These are phyloP conservation scores for Backusella circina DNA, from an alignment of 192 early-diverging fungal genomes.

Conservation along the genomic window DNA sequence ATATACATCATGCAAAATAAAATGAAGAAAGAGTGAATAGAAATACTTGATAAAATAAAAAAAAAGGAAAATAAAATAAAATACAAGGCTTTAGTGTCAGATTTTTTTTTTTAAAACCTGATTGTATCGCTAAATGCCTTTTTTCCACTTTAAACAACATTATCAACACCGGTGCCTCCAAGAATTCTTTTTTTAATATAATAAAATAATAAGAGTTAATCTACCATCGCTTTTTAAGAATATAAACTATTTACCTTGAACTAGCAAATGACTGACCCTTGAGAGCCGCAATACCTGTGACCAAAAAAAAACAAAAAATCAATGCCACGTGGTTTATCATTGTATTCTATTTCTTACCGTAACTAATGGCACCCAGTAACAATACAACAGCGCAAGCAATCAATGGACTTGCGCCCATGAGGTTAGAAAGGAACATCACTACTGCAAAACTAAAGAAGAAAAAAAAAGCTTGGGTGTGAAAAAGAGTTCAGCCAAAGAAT, in stretches of 20 bases:
- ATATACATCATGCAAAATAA: background rate
- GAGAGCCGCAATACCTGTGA: slow-evolving; percentile 23
- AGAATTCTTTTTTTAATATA: slow-evolving; percentile 14
- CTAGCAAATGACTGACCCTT: slow-evolving; percentile 40
- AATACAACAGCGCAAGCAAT: slow-evolving; percentile 33
- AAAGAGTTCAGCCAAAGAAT: no score
- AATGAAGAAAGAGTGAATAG: background rate
- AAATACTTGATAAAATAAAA: background rate
- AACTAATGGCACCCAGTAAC: slow-evolving; percentile 33
- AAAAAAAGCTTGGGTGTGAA: no score
- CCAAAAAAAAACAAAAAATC: background rate
- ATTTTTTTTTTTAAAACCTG: background rate
- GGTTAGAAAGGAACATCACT: slow-evolving; percentile 48
- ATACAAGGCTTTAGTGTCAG: background rate
- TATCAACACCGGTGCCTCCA: slow-evolving; percentile 44
- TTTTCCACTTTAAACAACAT: slow-evolving; percentile 34
- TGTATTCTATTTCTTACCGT: slow-evolving; percentile 18
- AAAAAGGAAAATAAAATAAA: background rate
- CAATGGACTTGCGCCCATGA: slow-evolving; percentile 23
- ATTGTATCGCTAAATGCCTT: background rate
- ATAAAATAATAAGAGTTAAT: background rate
- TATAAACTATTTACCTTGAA: slow-evolving; percentile 9
- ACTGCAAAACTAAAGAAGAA: slow-evolving; percentile 34
- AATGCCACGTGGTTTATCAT: no score
- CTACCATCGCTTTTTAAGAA: background rate